Evolutionary conservation across 2,329 filamentous ascomycete species (phyloP).

Genomic region (Drechmeria coniospora): DNA sequence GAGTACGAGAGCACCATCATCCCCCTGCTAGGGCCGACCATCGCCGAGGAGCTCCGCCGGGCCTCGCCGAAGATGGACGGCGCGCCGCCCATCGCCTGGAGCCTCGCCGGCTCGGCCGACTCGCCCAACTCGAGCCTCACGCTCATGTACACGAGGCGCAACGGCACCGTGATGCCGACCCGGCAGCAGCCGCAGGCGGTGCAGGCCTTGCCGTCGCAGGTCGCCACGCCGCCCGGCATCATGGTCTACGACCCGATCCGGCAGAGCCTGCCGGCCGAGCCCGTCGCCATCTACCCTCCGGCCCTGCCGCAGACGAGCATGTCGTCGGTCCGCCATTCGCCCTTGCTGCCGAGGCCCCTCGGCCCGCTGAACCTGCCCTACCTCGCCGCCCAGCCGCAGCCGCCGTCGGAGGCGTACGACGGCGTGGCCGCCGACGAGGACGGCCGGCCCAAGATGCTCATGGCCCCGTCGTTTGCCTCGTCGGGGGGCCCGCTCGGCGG

Average conservation of each 20-base stretch:
- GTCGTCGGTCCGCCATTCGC: slow-evolving; percentile 30
- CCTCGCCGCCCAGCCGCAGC: slow-evolving; percentile 7
- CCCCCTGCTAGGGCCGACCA: slow-evolving; percentile 20
- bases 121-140: slow-evolving; percentile 74
- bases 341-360: slow-evolving; percentile 14
- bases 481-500: slow-evolving; percentile 24
- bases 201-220: slow-evolving; percentile 12
- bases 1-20: slow-evolving; percentile 61
- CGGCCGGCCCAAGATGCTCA: slow-evolving; percentile 19
- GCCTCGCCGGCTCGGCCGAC: slow-evolving; percentile 74
- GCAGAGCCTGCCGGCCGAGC: slow-evolving; percentile 32
- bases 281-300: slow-evolving; percentile 30
- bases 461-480: slow-evolving; percentile 21
- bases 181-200: slow-evolving; percentile 2
- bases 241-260: slow-evolving; percentile 47
- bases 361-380: slow-evolving; percentile 10
- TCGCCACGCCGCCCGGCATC: slow-evolving; percentile 36
- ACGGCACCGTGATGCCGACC: slow-evolving; percentile 3
- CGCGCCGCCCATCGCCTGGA: slow-evolving; percentile 55
- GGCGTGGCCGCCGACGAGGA: slow-evolving; percentile 13
- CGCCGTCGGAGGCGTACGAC: slow-evolving; percentile 11
- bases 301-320: slow-evolving; percentile 33
- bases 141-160: slow-evolving; percentile 53
- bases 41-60: slow-evolving; percentile 26
- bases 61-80: slow-evolving; percentile 30